Conservation (phyloP, 306 rosid species). For the Malus domestica region DNA sequence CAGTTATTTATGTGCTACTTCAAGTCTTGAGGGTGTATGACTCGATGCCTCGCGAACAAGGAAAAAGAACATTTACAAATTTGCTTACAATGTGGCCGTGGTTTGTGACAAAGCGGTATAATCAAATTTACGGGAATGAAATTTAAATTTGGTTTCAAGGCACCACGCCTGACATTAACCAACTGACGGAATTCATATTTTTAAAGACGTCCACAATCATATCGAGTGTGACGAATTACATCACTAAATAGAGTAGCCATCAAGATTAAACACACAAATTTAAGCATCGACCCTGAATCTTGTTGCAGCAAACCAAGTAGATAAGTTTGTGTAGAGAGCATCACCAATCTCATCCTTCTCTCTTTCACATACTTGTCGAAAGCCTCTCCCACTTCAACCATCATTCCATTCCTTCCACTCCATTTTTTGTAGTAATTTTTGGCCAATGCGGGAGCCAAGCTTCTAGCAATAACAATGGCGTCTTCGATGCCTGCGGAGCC, state of each 20-base stretch:
- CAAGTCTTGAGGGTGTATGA: too few species aligned
- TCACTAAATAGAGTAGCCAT: conserved; percentile 12
- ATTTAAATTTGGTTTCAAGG: too few species aligned
- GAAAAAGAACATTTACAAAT: neutral
- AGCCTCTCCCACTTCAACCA: conserved; percentile 23
- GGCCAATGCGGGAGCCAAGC: conserved; percentile 16
- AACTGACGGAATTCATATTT: too few species aligned
- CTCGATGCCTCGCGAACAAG: neutral
- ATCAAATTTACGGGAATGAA: too few species aligned
- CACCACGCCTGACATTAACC: too few species aligned
- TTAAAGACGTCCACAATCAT: conserved; percentile 19
- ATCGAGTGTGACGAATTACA: conserved; percentile 1
- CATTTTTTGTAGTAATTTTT: neutral
- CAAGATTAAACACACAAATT: neutral
- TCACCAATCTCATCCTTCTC: conserved; percentile 43
- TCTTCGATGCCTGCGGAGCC: conserved; percentile 55
- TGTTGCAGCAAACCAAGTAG: conserved; percentile 27
- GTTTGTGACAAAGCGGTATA: too few species aligned
- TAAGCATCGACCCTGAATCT: conserved; percentile 16
- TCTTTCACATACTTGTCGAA: conserved; percentile 37
- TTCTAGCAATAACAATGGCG: conserved; percentile 43
- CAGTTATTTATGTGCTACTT: neutral
- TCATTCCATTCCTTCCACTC: neutral
- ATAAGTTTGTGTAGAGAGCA: conserved; percentile 35
- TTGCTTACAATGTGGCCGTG: neutral